Base-by-base conservation (phyloP, 2,329 filamentous ascomycete genomes). In the Eutypa lata region DNA sequence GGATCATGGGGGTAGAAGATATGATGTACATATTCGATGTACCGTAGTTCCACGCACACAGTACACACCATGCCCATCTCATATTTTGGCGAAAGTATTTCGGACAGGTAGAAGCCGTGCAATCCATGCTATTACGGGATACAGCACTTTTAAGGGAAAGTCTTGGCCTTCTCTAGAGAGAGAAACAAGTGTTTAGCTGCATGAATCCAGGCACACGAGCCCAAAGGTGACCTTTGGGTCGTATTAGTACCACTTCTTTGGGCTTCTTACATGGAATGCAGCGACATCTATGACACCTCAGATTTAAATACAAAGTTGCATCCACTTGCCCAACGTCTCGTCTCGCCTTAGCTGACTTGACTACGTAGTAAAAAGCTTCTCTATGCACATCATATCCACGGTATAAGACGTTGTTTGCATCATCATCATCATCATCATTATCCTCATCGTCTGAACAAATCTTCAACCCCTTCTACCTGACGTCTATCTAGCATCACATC, bases 131-230 rank as follows among this genome's bases (percentile, higher is more conserved):
- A 14, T 45, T 45, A 28, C 14, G 21, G 22, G 42, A 45, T 45
- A 45, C 42, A 28, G 22, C 14, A 44, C 35, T 18, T 38, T 38
- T 7, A 31, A 10, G 35, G 35, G 13, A 16, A 38, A 18, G 42
- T 45, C 42, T 45, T 45, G 42, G 42, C 42, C 21, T 22, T 16
- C 42, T 24, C 42, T 22, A 26, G 42, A 45, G 21, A 45, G 11
- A 18, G 42, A 45, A 45, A 24, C 13, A 28, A 24, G 22, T 24
- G 42, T 45, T 14, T 45, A 45, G 42, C 3, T 45, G 22, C 22
- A 45, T 45, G 22, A 16, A 24, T 45, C 42, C 42, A 45, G 22
- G 42, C 42, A 44, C 42, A 45, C 42, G 42, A 45, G 42, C 42
- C 42, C 22, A 45, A 45, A 45, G 21, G 22, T 28, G 42, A 28